Base-by-base conservation (phyloP, 2,329 filamentous ascomycete species). In the Plectosphaerella sp. region DNA sequence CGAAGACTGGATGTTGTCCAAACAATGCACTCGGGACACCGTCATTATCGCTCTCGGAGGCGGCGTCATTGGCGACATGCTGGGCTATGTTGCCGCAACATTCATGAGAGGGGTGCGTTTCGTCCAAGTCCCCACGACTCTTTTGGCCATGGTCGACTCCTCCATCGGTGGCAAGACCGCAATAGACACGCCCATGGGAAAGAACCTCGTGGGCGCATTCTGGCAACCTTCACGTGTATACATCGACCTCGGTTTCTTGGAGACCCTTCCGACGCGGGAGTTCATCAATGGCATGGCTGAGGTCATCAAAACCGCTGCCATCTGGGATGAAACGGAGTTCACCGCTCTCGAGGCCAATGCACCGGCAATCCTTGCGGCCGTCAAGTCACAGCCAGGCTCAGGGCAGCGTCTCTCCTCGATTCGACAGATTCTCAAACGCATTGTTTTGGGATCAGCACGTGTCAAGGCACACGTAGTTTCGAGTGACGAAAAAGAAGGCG, bases 231-330 rank as follows among this genome's bases (percentile, higher is more conserved):
- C 88, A 63, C 86, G 91, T 57, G 92, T 97, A 59, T 99, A 96
- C 71, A 92, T 99, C 61, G 94, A 99, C 69, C 77, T 97, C 55
- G 81, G 86, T 52, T 97, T 99, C 65, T 78, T 99, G 51, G 90
- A 96, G 66, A 96, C 91, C 1, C 77, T 99, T 18, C 92, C 93
- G 1, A 86, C 87, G 58, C 82, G 94, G 59, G 93, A 99, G 71
- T 93, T 99, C 65, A 91, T 97, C 71, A 99, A 99, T 68, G 94
- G 94, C 55, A 97, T 99, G 93, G 94, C 93, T 24, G 94, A 99
- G 74, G 93, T 99, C 28, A 82, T 97, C 67, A 97, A 97, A 81
- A 99, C 94, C 4, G 94, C 94, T 3, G 94, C 94, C 50, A 97
- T 99, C 61, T 97, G 93, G 83, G 84, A 96, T 63, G 91, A 95